These are phyloP conservation scores for Botryotinia globosa DNA, from an alignment of 2,329 filamentous ascomycete genomes.

Conservation along the genomic window DNA sequence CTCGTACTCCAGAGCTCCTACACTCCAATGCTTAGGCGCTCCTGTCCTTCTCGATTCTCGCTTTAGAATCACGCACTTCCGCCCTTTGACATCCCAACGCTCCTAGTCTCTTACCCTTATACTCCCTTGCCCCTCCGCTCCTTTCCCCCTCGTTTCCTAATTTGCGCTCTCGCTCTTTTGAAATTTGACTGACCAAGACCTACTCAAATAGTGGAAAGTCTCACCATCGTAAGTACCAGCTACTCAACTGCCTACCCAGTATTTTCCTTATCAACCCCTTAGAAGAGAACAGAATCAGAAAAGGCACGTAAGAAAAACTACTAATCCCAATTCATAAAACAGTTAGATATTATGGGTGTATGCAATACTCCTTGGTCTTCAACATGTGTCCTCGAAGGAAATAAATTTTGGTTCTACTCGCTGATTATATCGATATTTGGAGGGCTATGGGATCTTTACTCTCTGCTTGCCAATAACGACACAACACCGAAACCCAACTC, in stretches of 20 bases:
- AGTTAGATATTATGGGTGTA: constrained; percentile 50
- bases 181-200: not conserved
- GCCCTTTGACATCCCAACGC: no score
- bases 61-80: no score
- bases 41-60: no score
- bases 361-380: constrained; percentile 44
- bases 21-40: not conserved
- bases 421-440: constrained; percentile 45
- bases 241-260: not conserved
- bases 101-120: no score
- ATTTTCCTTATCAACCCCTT: not conserved
- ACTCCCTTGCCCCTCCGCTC: not conserved
- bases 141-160: not conserved
- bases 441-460: constrained; percentile 29
- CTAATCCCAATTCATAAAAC: not conserved
- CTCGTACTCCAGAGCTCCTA: no score
- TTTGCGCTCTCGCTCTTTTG: not conserved
- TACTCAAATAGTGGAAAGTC: constrained; percentile 51
- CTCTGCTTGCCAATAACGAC: not conserved
- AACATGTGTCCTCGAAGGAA: constrained; percentile 56
- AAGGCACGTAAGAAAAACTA: not conserved
- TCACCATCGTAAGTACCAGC: constrained; percentile 55
- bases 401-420: constrained; percentile 67
- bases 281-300: not conserved
- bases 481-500: fast-evolving